Base-by-base conservation (phyloP, 305 asterid species). In the Monarda citriodora region DNA sequence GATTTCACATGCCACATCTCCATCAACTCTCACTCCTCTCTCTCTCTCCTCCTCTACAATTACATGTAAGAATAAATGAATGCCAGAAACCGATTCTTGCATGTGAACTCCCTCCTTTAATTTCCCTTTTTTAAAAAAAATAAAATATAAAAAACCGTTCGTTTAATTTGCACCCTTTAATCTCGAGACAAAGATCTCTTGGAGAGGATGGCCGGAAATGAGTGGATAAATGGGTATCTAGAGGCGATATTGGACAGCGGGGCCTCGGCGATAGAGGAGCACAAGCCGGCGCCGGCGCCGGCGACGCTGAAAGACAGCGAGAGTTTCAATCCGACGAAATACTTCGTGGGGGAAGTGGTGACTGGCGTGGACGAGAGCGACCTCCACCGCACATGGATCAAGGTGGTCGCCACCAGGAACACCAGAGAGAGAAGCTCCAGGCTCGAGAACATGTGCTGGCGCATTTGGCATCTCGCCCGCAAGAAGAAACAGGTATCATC, bases 391-490 rank as follows among this genome's bases (percentile, higher is more conserved):
- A 89, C 97, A 74, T 92, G 98, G 98, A 85, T 92, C 78, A 89
- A 92, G 69, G 97, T 89, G 48, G 96, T 88, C 31, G 96, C 98
- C 2, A 92, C 97, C 1, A 77, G 97, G 61, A 87, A 89, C 48
- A 83, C 96, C 0, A 72, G 65, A 31, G 65, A 60, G 45, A 20
- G 65, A 18, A 60, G 65, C 31, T 81, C 91, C 18, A 74, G 98
- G 64, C 89, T 92, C 60, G 97, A 92, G 72, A 92, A 92, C 56
- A 92, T 92, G 98, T 92, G 97, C 72, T 92, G 98, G 98, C 86
- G 98, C 17, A 89, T 92, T 69, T 92, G 98, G 98, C 98, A 89
- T 59, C 96, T 92, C 58, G 76, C 98, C 14, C 87, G 98, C 60
- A 89, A 82, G 63, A 81, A 89, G 78, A 92, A 89, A 31, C 95